phyloP scores from a whole-genome alignment of 306 rosid genomes.

The Inga leiocalycina region DNA sequence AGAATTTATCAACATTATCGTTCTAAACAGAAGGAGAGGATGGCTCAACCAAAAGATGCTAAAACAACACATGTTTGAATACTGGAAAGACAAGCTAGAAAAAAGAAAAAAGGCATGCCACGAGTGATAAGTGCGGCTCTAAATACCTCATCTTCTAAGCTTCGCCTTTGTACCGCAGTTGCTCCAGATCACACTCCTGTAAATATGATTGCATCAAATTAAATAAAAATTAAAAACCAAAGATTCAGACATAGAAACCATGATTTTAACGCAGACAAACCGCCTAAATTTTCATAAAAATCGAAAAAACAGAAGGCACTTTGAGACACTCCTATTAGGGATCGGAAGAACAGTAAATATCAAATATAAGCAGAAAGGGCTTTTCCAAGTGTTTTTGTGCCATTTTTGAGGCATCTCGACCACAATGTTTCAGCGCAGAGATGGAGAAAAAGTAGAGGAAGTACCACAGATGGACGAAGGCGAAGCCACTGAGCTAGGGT shows the following conservation, averaged over 20 bases:
- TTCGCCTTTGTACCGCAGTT: conserved; percentile 10
- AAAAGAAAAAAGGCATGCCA: background rate
- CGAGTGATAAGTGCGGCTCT: background rate
- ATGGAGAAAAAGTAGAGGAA: background rate
- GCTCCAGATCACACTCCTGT: conserved; percentile 43
- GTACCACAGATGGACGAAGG: conserved; percentile 26
- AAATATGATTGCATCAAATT: conserved; percentile 3
- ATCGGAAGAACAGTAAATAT: background rate
- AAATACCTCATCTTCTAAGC: conserved; percentile 66
- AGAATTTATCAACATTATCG: background rate
- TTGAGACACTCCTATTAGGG: background rate
- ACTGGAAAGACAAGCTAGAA: background rate
- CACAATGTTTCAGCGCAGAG: background rate
- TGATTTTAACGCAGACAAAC: background rate
- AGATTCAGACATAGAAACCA: background rate
- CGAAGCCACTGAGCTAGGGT: conserved; percentile 35
- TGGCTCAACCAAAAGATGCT: background rate
- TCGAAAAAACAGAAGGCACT: background rate
- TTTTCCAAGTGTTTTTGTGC: background rate
- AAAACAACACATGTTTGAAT: background rate
- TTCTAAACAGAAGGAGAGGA: background rate
- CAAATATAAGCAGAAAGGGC: background rate
- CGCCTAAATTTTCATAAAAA: background rate
- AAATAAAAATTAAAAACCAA: background rate
- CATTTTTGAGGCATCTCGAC: background rate